These are phyloP conservation scores for Pneumocystis canis DNA, from an alignment of 1,139 yeast species.

Conservation along the genomic window DNA sequence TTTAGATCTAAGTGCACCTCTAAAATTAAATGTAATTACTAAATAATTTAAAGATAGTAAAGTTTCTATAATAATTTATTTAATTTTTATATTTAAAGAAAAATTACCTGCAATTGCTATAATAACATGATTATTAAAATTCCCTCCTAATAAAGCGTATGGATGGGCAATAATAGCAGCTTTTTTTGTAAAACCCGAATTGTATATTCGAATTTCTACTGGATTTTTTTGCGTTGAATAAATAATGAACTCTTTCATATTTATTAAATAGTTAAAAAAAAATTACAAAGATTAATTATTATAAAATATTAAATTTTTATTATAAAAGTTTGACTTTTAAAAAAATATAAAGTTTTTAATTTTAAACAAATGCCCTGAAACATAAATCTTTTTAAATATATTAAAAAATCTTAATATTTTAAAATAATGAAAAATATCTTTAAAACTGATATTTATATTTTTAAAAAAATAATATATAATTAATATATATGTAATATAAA, in stretches of 20 bases:
- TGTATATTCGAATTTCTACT: not conserved
- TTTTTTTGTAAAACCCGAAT: not conserved
- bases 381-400: too few species aligned
- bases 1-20: not conserved
- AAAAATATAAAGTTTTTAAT: too few species aligned
- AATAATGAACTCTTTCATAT: not conserved
- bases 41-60: not conserved
- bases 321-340: not conserved
- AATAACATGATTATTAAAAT: not conserved
- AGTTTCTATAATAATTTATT: not conserved
- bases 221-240: not conserved
- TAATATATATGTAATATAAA: not conserved
- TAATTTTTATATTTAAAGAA: not conserved
- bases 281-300: not conserved
- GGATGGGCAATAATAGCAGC: not conserved
- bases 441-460: too few species aligned
- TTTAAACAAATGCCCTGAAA: too few species aligned
- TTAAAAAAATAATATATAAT: too few species aligned
- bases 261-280: not conserved
- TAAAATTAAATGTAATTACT: not conserved
- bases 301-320: not conserved
- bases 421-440: too few species aligned
- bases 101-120: not conserved
- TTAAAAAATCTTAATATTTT: too few species aligned
- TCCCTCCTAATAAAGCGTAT: not conserved